Conservation (phyloP, 2,329 filamentous ascomycete species). For the Purpureocillium takamizusanense region DNA sequence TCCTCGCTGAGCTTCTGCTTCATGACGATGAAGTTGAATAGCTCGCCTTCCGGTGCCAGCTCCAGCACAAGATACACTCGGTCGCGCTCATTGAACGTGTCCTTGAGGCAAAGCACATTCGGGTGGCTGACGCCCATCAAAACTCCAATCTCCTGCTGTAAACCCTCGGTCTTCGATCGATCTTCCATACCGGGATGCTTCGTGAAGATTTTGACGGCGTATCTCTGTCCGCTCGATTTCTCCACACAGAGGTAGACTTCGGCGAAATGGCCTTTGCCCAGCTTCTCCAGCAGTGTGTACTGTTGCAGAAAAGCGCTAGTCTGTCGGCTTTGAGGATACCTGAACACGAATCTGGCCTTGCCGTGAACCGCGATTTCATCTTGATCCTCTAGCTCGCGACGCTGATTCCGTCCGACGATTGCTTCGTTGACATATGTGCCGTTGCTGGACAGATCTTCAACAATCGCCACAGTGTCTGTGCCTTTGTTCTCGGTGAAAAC, state of each 20-base stretch:
- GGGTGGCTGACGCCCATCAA: conserved; percentile 96
- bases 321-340: conserved; percentile 69
- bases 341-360: conserved; percentile 81
- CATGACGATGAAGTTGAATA: conserved; percentile 92
- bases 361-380: conserved; percentile 86
- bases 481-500: conserved; percentile 55
- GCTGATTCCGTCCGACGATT: conserved; percentile 83
- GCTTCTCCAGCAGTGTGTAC: conserved; percentile 73
- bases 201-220: conserved; percentile 91
- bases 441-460: conserved; percentile 93
- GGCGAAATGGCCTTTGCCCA: conserved; percentile 93
- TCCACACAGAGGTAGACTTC: conserved; percentile 89
- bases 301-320: conserved; percentile 77
- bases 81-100: conserved; percentile 86
- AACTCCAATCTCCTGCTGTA: conserved; percentile 94
- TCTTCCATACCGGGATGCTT: conserved; percentile 77
- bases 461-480: conserved; percentile 55
- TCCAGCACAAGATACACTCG: conserved; percentile 89
- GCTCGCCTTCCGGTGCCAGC: conserved; percentile 81
- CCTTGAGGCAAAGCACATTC: conserved; percentile 85
- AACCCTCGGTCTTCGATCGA: conserved; percentile 69
- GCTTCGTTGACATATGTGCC: conserved; percentile 94
- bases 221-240: conserved; percentile 70
- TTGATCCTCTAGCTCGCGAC: conserved; percentile 76
- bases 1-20: conserved; percentile 80